These are phyloP conservation scores for Yarrowia galli DNA, from an alignment of 1,139 yeast species.

Conservation along the genomic window DNA sequence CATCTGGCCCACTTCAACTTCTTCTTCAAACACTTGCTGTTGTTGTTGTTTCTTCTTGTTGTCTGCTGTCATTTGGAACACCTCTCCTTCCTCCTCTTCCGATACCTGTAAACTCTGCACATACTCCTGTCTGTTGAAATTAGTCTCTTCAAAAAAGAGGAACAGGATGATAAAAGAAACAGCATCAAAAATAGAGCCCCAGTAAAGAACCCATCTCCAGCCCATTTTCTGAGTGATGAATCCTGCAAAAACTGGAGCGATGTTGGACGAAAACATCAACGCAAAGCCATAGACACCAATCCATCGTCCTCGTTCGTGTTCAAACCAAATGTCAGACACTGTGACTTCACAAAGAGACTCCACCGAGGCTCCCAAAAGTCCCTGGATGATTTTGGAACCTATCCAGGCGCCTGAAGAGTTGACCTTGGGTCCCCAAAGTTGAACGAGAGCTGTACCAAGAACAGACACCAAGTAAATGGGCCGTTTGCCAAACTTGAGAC, in stretches of 20 bases:
- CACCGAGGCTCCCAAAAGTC: constrained; percentile 61
- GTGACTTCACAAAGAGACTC: constrained; percentile 62
- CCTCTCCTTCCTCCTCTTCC: too few species aligned
- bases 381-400: constrained; percentile 55
- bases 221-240: constrained; percentile 63
- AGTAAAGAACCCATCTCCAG: constrained; percentile 85
- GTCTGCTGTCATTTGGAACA: too few species aligned
- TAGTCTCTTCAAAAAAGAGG: constrained; percentile 74
- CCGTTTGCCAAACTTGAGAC: constrained; percentile 62
- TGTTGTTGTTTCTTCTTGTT: neutral
- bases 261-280: constrained; percentile 77
- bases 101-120: too few species aligned
- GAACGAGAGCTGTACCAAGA: constrained; percentile 48
- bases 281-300: constrained; percentile 77
- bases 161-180: constrained; percentile 61
- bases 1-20: neutral
- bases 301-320: constrained; percentile 79
- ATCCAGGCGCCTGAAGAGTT: constrained; percentile 50
- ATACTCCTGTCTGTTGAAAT: constrained; percentile 50
- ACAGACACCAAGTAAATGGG: constrained; percentile 56
- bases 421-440: constrained; percentile 51
- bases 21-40: too few species aligned
- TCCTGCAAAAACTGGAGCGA: constrained; percentile 81
- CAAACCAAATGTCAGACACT: constrained; percentile 58
- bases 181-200: constrained; percentile 73